A percentile compares a stretch with the other conserved stretches of the same genome.
Evolutionary conservation across 1,139 yeast genomes (phyloP).

Genomic region (Meyerozyma sp.): DNA sequence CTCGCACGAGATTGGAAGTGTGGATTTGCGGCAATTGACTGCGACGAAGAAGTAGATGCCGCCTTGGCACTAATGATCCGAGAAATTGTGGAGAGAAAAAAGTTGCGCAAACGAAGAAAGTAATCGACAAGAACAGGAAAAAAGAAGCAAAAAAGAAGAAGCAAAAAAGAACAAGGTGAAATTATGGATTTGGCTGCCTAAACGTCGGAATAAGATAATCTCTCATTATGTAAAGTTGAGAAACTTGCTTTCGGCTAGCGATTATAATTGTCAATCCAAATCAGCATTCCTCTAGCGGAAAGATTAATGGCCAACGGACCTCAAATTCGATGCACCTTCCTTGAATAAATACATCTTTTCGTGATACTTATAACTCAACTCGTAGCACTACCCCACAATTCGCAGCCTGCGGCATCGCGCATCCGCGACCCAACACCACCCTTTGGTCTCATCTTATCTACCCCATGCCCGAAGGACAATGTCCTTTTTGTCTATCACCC

Average conservation of each 20-base stretch:
- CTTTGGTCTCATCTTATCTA: not conserved
- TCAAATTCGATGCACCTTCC: no score
- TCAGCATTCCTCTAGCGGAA: no score
- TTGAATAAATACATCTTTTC: no score
- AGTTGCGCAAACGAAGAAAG: slow-evolving; percentile 11
- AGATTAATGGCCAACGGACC: no score
- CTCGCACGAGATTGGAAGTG: slow-evolving; percentile 59
- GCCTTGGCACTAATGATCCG: slow-evolving; percentile 51
- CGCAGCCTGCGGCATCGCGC: not conserved
- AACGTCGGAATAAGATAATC: no score
- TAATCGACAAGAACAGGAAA: not conserved
- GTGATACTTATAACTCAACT: no score
- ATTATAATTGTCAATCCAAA: no score
- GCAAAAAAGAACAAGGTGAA: no score
- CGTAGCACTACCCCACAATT: not conserved
- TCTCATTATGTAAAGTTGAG: no score
- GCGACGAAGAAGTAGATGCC: slow-evolving; percentile 48
- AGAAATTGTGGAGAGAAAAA: slow-evolving; percentile 48
- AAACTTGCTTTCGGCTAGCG: no score
- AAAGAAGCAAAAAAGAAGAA: no score
- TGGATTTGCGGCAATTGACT: slow-evolving; percentile 58
- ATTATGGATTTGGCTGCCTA: no score
- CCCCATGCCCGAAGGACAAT: not conserved
- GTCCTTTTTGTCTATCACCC: not conserved
- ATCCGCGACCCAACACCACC: not conserved